phyloP scores from a whole-genome alignment of 225 moss, liverwort and hornwort species.

The Sphagnum tenellum region DNA sequence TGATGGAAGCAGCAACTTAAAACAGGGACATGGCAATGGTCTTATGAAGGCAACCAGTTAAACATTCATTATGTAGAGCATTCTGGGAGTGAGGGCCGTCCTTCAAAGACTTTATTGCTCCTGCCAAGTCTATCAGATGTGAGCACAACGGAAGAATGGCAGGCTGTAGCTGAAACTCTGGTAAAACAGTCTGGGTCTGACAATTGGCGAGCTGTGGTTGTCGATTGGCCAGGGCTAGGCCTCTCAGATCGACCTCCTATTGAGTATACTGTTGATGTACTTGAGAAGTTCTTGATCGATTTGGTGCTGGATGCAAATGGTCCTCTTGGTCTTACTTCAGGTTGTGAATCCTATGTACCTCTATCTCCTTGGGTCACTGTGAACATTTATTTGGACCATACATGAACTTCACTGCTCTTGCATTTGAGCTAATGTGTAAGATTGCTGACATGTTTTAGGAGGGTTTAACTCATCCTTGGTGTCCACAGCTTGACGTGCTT shows the following conservation, averaged over 20 bases:
- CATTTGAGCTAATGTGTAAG: too few relatives aligned
- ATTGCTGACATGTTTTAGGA: too few relatives aligned
- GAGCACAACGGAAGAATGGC: conserved; percentile 93
- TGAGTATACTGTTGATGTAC: conserved; percentile 58
- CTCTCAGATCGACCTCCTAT: conserved; percentile 72
- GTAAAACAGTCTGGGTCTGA: conserved; percentile 23
- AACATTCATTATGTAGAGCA: conserved; percentile 65
- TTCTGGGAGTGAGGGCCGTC: conserved; percentile 15
- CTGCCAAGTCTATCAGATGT: conserved; percentile 86
- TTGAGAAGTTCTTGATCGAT: conserved; percentile 70
- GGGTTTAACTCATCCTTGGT: too few relatives aligned
- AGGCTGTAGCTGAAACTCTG: conserved; percentile 58
- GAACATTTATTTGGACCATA: too few relatives aligned
- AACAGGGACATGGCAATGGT: conserved; percentile 70
- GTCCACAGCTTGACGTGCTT: too few relatives aligned
- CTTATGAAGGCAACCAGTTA: conserved; percentile 40
- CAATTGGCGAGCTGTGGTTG: conserved; percentile 46
- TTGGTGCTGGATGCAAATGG: conserved; percentile 53
- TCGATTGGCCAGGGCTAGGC: conserved; percentile 92
- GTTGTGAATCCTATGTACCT: conserved; percentile 4
- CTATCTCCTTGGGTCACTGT: too few relatives aligned
- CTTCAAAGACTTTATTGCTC: conserved; percentile 43
- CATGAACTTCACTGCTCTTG: too few relatives aligned
- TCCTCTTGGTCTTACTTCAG: conserved; percentile 51
- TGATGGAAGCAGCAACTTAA: conserved; percentile 29